Evolutionary conservation across 768 basidiomycete genomes (phyloP), one percentile per base, ranked within the genome.

Genomic region (Russula griseocarnosa): DNA sequence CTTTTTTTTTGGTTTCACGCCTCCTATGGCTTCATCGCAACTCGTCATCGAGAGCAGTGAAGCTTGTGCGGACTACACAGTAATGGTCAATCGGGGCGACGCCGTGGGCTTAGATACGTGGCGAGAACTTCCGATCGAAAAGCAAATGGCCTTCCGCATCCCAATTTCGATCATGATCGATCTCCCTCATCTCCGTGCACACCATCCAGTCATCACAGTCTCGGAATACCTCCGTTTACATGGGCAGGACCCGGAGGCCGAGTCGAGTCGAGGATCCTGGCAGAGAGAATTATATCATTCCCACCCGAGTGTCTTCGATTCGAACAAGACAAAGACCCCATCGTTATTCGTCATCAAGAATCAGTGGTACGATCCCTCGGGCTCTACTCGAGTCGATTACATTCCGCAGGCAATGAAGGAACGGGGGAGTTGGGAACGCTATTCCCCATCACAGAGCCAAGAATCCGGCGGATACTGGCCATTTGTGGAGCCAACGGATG

Each of bases 71-170:
- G 74, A 78, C 28, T 77, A 76, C 56, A 73, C 75, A 0, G 68
- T 71, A 26, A 81, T 79, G 77, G 71, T 81, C 32, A 79, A 81
- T 67, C 74, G 78, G 47, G 75, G 76, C 46, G 78, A 81, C 51
- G 79, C 74, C 9, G 67, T 78, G 63, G 70, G 74, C 30, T 75
- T 69, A 47, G 72, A 76, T 49, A 76, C 79, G 60, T 81, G 79
- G 79, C 70, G 74, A 3, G 65, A 73, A 7, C 65, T 76, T 5
- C 77, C 79, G 36, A 67, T 72, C 56, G 75, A 76, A 10, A 53
- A 74, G 49, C 74, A 73, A 54, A 76, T 74, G 72, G 76, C 68
- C 14, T 76, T 76, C 71, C 69, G 73, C 3, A 69, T 78, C 18
- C 73, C 74, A 26, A 72, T 77, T 22, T 71, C 74, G 58, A 34